A percentile compares a stretch with the other conserved stretches of the same genome.
Conservation (phyloP, 2,329 filamentous ascomycete genomes). For the Thielaviopsis populi region DNA sequence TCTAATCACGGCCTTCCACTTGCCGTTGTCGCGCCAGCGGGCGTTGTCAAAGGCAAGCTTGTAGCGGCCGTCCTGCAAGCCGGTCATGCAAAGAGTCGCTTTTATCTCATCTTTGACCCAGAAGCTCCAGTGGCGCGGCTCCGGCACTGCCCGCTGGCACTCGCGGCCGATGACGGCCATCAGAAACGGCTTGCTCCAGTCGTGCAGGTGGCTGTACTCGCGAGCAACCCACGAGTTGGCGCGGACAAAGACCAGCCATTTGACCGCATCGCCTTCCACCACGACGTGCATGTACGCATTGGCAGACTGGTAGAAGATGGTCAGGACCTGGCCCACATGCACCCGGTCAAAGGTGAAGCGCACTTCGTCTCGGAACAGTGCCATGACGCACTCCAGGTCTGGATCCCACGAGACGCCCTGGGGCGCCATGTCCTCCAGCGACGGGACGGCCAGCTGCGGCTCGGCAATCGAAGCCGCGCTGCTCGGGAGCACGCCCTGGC, state of each 20-base stretch:
- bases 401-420: background rate
- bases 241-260: constrained; percentile 17
- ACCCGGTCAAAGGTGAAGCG: background rate
- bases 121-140: constrained; percentile 8
- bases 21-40: background rate
- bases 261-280: constrained; percentile 6
- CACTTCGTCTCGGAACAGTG: constrained; percentile 10
- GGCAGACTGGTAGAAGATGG: constrained; percentile 5
- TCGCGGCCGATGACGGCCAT: background rate
- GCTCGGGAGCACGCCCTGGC: background rate
- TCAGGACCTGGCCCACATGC: constrained; percentile 6
- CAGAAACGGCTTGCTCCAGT: constrained; percentile 7
- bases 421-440: constrained; percentile 3
- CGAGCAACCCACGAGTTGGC: background rate
- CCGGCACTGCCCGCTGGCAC: background rate
- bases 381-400: constrained; percentile 2
- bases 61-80: background rate
- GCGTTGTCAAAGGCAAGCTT: constrained; percentile 2
- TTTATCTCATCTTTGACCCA: constrained; percentile 8
- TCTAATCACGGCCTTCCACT: constrained; percentile 9
- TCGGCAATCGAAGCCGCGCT: background rate
- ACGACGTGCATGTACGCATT: constrained; percentile 14
- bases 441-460: background rate
- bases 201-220: background rate
- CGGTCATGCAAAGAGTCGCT: constrained; percentile 2